Evolutionary conservation across 2,329 filamentous ascomycete species (phyloP).

Genomic region (Talaromyces sp.): DNA sequence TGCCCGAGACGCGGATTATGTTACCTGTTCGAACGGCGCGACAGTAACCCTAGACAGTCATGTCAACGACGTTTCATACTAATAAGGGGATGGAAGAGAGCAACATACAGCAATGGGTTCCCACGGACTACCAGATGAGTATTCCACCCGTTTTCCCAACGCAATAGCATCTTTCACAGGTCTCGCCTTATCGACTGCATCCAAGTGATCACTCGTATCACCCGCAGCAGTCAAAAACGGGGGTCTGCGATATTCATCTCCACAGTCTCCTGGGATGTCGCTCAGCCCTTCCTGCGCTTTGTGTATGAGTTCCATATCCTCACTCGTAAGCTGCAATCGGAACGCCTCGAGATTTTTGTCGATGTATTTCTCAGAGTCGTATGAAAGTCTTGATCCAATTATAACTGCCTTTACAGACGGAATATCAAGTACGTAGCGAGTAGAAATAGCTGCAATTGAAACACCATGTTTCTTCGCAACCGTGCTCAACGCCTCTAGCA

Average conservation of each 20-base stretch:
- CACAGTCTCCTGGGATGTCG: neutral
- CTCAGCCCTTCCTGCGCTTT: neutral
- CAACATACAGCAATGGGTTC: neutral
- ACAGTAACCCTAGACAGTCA: neutral
- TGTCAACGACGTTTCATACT: neutral
- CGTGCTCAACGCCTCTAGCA: neutral
- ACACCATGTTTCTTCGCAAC: neutral
- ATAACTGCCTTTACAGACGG: slow-evolving; percentile 1
- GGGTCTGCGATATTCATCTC: slow-evolving; percentile 6
- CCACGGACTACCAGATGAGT: neutral
- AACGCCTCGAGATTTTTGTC: slow-evolving; percentile 1
- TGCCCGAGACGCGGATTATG: neutral
- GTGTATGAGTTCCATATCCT: neutral
- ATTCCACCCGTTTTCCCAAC: neutral
- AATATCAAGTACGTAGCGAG: slow-evolving; percentile 2
- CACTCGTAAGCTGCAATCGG: neutral
- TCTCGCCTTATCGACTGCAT: neutral
- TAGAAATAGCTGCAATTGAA: neutral
- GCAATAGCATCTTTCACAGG: neutral
- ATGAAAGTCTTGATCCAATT: neutral
- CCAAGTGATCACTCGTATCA: neutral
- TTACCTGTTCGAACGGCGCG: neutral
- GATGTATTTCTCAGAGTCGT: neutral
- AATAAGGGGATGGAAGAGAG: neutral
- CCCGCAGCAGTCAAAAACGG: slow-evolving; percentile 5